phyloP scores from a whole-genome alignment of 2,329 filamentous ascomycete genomes.

The Akanthomyces uredinophilus region DNA sequence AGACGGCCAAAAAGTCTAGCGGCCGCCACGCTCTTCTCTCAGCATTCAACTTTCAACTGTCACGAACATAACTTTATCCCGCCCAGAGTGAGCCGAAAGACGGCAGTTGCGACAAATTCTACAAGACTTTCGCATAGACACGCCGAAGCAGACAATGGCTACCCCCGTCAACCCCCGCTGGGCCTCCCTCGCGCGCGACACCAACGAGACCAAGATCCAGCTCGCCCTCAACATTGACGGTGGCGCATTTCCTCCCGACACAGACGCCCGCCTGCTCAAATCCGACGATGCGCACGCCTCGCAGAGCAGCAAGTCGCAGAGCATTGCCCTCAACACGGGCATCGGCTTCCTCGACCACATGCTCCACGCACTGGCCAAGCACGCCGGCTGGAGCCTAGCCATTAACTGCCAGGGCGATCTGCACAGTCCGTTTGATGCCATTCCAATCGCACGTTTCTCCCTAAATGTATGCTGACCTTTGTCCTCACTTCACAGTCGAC shows the following conservation, averaged over 20 bases:
- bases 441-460: background rate
- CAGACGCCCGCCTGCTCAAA: constrained; percentile 50
- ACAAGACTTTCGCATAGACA: background rate
- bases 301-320: constrained; percentile 78
- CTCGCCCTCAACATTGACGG: constrained; percentile 91
- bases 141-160: constrained; percentile 1
- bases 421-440: constrained; percentile 59
- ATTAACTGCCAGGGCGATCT: constrained; percentile 83
- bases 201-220: constrained; percentile 97
- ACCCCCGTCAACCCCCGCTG: constrained; percentile 47
- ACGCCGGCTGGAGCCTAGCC: constrained; percentile 87
- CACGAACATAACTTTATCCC: background rate
- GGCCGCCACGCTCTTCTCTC: background rate
- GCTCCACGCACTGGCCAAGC: constrained; percentile 94
- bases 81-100: background rate
- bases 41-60: background rate
- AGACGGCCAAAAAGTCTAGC: constrained; percentile 10
- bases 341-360: constrained; percentile 99
- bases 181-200: constrained; percentile 77
- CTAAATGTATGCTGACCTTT: too few relatives aligned
- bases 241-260: constrained; percentile 65
- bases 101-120: background rate
- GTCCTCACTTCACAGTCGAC: constrained; percentile 58
- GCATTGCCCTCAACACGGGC: constrained; percentile 82
- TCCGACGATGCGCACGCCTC: constrained; percentile 65